These are phyloP conservation scores for Ceratocystis ficicola DNA, from an alignment of 2,329 filamentous ascomycete genomes.

Conservation along the genomic window DNA sequence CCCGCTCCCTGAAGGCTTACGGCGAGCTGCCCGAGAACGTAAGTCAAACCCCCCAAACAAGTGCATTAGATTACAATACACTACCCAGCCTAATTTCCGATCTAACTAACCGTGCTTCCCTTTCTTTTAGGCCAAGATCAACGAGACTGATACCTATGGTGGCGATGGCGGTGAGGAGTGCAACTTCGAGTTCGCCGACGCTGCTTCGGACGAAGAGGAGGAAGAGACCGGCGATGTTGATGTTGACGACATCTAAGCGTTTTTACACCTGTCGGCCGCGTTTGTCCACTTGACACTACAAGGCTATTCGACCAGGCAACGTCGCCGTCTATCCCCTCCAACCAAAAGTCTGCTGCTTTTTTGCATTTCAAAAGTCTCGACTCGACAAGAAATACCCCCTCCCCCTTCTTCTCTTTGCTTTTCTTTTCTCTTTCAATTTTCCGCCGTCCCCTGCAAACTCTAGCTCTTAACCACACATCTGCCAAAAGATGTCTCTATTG, in stretches of 20 bases:
- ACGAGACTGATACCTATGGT: slow-evolving; percentile 93
- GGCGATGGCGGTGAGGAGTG: slow-evolving; percentile 88
- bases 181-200: slow-evolving; percentile 98
- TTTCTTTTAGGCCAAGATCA: slow-evolving; percentile 71
- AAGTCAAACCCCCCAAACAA: neutral
- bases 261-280: neutral
- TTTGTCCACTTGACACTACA: slow-evolving; percentile 5
- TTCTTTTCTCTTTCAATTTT: slow-evolving; percentile 18
- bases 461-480: slow-evolving; percentile 15
- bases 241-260: slow-evolving; percentile 79
- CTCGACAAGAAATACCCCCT: slow-evolving; percentile 5
- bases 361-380: slow-evolving; percentile 8
- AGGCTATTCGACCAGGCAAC: slow-evolving; percentile 20
- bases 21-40: slow-evolving; percentile 83
- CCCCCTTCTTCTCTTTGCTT: neutral
- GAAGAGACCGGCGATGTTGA: slow-evolving; percentile 65
- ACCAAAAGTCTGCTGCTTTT: slow-evolving; percentile 3
- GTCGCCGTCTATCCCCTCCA: neutral
- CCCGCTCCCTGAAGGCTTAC: slow-evolving; percentile 87
- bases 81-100: neutral
- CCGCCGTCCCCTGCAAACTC: neutral
- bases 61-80: too few relatives aligned
- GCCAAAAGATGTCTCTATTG: slow-evolving; percentile 10
- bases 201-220: slow-evolving; percentile 50
- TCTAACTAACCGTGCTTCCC: neutral